Evolutionary conservation across 2,329 filamentous ascomycete genomes (phyloP), one percentile per base, ranked within the genome.

Genomic region (Decorospora gaudefroyi): DNA sequence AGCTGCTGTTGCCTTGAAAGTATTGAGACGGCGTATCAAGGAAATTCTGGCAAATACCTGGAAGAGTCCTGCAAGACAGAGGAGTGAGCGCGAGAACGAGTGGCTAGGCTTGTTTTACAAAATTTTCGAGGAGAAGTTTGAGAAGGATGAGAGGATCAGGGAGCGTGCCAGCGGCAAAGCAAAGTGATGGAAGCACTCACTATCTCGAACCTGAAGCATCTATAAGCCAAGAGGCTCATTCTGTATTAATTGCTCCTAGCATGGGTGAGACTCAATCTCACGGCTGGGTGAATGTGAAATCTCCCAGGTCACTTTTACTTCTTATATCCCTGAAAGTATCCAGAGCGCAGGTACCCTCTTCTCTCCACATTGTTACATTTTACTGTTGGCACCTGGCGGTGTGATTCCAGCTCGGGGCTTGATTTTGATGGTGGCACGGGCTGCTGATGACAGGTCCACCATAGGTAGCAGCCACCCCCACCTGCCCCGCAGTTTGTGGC

Each of bases 1-100:
- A 72, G 86, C 86, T 0, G 85, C 93, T 78, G 81, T 96, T 23
- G 90, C 87, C n/a, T 74, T 99, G 62, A 96, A 96, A 72, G 82
- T 84, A 4, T 74, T 97, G 39, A 82, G 90, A 13, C 75, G 78
- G 2, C 80, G 87, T 17, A 75, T 96, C 12, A 83, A 86, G 53
- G 90, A 95, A 55, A 81, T 95, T 27, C 76, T 95, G 32, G 82
- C 82, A 1, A 78, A 80, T 19, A 79, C 82, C 15, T 90, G 95
- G 74, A 86, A 83, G 69, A 69, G 65, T 27, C 72, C 75, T 4
- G 70, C 70, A 1, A 52, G 70, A 12, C 64, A 67, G 35, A 15
- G 76, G 42, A 64, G 63, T 2, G 67, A 67, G 29, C 65, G 70
- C 27, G 68, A 74, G 50, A 65, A 53, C 41, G 64, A 71, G 46